Evolutionary conservation across 1,139 yeast genomes (phyloP).

Genomic region (Nakaseomyces delphensis): DNA sequence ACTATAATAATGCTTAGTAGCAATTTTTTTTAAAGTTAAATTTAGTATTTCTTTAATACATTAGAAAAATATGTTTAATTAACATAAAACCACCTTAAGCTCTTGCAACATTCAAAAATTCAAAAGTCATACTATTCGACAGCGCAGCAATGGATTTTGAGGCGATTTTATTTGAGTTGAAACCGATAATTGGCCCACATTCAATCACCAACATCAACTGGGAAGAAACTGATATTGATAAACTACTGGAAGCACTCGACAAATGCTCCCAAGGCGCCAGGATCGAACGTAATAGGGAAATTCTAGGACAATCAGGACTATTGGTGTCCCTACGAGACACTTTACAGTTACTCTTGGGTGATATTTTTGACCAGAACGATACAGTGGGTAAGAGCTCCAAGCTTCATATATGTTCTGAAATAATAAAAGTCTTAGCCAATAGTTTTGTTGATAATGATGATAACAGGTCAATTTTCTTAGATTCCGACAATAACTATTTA

Average conservation of each 20-base stretch:
- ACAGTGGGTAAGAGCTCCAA: background rate
- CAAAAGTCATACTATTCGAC: too few species aligned
- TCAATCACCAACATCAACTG: constrained; percentile 15
- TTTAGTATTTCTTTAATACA: too few species aligned
- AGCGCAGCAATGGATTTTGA: constrained; percentile 30
- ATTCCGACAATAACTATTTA: constrained; percentile 8
- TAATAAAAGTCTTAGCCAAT: constrained; percentile 29
- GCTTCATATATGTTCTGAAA: constrained; percentile 22
- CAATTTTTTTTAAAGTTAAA: too few species aligned
- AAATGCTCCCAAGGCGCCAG: constrained; percentile 28
- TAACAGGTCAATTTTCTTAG: constrained; percentile 21
- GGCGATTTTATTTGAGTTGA: constrained; percentile 23
- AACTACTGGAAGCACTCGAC: constrained; percentile 21
- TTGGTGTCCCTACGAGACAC: constrained; percentile 16
- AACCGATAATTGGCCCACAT: constrained; percentile 23
- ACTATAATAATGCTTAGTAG: too few species aligned
- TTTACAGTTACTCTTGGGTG: constrained; percentile 12
- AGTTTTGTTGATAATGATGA: constrained; percentile 27
- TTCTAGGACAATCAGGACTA: constrained; percentile 26
- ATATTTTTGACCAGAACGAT: constrained; percentile 12
- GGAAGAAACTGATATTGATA: constrained; percentile 14
- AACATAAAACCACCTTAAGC: too few species aligned
- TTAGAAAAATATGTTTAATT: too few species aligned
- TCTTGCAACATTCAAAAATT: too few species aligned
- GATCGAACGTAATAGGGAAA: constrained; percentile 24